These are phyloP conservation scores for Boletus edulis DNA, from an alignment of 768 basidiomycete genomes.

Conservation along the genomic window DNA sequence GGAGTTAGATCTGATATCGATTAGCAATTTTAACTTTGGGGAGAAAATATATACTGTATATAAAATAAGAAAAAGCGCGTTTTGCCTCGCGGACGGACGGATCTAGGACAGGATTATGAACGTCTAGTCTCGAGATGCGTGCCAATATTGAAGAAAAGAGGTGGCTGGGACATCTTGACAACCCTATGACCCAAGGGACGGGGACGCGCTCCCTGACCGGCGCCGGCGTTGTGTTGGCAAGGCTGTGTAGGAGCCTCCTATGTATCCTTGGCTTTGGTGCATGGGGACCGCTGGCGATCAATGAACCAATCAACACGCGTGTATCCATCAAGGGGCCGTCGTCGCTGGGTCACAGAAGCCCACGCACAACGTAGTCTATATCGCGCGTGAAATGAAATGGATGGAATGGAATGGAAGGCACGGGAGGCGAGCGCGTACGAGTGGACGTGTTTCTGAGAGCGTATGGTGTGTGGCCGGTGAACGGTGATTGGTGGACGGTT, in stretches of 20 bases:
- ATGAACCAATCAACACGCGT: constrained; percentile 14
- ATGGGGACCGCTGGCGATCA: constrained; percentile 4
- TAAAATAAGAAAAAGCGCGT: neutral
- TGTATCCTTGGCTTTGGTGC: neutral
- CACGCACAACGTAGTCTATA: neutral
- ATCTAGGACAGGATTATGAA: neutral
- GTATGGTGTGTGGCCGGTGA: neutral
- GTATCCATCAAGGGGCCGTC: constrained; percentile 1
- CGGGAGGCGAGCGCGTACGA: neutral
- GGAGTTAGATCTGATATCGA: constrained; percentile 24
- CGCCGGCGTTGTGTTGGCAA: neutral
- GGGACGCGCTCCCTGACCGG: neutral
- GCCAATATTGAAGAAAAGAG: no score
- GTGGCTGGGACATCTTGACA: no score
- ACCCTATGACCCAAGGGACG: neutral
- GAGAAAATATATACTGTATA: no score
- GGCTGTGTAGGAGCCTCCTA: constrained; percentile 2
- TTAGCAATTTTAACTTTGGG: constrained; percentile 6
- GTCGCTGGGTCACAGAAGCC: constrained; percentile 12
- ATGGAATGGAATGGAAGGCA: constrained; percentile 13
- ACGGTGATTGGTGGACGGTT: neutral
- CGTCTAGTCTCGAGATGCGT: no score
- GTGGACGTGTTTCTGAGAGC: neutral
- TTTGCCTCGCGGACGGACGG: constrained; percentile 6
- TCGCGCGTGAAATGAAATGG: constrained; percentile 3